Evolutionary conservation across 768 basidiomycete genomes (phyloP).

Genomic region (Psilocybe cyanescens): DNA sequence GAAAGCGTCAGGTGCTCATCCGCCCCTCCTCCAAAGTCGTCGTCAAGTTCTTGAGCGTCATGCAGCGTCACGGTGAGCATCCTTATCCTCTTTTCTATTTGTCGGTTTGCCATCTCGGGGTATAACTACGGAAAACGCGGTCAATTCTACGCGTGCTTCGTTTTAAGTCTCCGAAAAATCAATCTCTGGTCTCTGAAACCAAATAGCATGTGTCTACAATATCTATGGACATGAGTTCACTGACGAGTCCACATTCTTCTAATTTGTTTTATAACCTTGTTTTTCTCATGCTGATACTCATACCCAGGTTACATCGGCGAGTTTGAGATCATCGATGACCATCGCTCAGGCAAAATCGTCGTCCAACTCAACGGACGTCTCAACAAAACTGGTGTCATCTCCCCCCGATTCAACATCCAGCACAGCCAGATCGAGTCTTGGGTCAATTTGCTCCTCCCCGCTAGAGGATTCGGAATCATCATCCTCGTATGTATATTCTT

Average conservation of each 20-base stretch:
- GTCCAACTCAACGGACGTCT: slow-evolving; percentile 97
- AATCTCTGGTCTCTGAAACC: slow-evolving; percentile 55
- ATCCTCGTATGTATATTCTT: slow-evolving; percentile 70
- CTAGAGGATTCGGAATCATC: slow-evolving; percentile 95
- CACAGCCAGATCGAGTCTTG: slow-evolving; percentile 91
- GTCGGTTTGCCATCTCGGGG: slow-evolving; percentile 49
- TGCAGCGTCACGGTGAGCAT: slow-evolving; percentile 95
- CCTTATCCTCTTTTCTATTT: slow-evolving; percentile 11
- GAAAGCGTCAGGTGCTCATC: slow-evolving; percentile 99
- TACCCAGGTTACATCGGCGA: slow-evolving; percentile 92
- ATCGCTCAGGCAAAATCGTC: slow-evolving; percentile 97
- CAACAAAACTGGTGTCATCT: slow-evolving; percentile 99
- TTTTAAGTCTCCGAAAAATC: slow-evolving; percentile 86
- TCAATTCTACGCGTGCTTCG: slow-evolving; percentile 65
- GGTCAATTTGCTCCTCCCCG: slow-evolving; percentile 96
- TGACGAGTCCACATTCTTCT: slow-evolving; percentile 49
- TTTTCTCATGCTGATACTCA: slow-evolving; percentile 15
- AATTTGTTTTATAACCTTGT: slow-evolving; percentile 7
- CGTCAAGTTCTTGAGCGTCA: slow-evolving; percentile 96
- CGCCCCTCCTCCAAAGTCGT: slow-evolving; percentile 98
- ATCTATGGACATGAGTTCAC: slow-evolving; percentile 56
- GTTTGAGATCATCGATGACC: slow-evolving; percentile 99
- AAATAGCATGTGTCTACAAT: slow-evolving; percentile 54
- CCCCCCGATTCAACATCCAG: slow-evolving; percentile 98
- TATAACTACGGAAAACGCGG: slow-evolving; percentile 86